Evolutionary conservation across 805 yeast genomes (phyloP), one percentile per base, ranked within the genome.

Genomic region (Clavispora vitiphila): DNA sequence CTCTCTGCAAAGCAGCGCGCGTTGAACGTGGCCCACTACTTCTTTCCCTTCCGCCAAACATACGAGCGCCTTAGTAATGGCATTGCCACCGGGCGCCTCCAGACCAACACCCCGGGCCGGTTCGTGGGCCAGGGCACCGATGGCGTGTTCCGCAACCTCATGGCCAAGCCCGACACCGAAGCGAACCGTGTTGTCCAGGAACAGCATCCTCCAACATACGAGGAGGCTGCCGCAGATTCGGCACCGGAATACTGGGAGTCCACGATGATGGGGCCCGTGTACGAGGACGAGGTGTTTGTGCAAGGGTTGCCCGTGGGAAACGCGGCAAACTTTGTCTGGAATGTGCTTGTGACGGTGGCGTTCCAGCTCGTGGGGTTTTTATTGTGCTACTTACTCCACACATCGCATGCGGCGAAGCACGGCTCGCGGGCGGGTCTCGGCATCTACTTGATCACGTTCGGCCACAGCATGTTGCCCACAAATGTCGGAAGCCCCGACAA

Each of bases 241-340:
- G 80, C 95, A 0, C 99, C 99, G 0, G 96, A 96, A 30, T 93
- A 93, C 63, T 93, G 97, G 95, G 99, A 93, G 62, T 79, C 90
- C 7, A 78, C 93, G 0, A 80, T 87, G 32, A 74, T 89, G 57
- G 77, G 87, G 5, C 86, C 95, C 5, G 88, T 61, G 72, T 82
- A 78, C 53, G 81, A 78, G 42, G 97, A 93, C 57, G 98, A 91
- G 61, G 82, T 93, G 15, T 87, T 87, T 62, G 88, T 93, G 24
- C 96, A 91, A 51, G 98, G 97, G 0, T 69, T 93, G 50, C 98
- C 99, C 0, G 98, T 91, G 23, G 99, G 99, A 2, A 85, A 85
- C 55, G 60, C 86, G n/a, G 80, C 95, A 27, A 87, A 86, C 56
- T 83, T 90, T 54, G 64, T 86, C 5, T 91, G 99, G 98, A 91